Percentiles rank a stretch among this genome's conserved stretches.
Conservation (phyloP, 2,329 filamentous ascomycete genomes). For the Lasiodiplodia sp. region DNA sequence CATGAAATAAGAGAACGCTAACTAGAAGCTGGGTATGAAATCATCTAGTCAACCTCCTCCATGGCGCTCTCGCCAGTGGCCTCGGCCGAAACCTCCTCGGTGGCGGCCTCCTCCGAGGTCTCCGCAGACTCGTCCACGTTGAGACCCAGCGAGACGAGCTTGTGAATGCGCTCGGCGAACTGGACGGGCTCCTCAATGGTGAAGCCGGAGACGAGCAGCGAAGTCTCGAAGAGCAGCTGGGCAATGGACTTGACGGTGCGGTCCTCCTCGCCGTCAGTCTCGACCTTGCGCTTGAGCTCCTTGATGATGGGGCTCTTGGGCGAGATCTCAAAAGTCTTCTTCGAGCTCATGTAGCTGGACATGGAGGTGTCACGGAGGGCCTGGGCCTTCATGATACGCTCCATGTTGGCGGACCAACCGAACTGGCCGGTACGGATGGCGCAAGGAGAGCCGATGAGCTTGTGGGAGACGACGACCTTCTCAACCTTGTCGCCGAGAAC, state of each 20-base stretch:
- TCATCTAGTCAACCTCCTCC: constrained; percentile 96
- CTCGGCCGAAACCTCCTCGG: constrained; percentile 66
- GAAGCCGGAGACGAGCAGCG: constrained; percentile 97
- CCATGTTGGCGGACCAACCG: constrained; percentile 99
- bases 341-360: constrained; percentile 99
- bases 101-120: constrained; percentile 65
- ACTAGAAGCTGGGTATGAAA: constrained; percentile 20
- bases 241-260: constrained; percentile 99
- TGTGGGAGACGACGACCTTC: constrained; percentile 99
- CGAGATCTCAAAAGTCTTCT: constrained; percentile 99
- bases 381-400: constrained; percentile 99
- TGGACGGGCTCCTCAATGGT: constrained; percentile 98
- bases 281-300: constrained; percentile 99
- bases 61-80: constrained; percentile 88
- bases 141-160: constrained; percentile 96
- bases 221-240: constrained; percentile 98
- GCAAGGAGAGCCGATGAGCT: constrained; percentile 92
- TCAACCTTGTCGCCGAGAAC: constrained; percentile 99
- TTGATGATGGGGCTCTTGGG: constrained; percentile 97
- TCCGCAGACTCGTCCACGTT: constrained; percentile 96
- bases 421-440: constrained; percentile 99
- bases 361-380: constrained; percentile 99
- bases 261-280: constrained; percentile 96
- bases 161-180: constrained; percentile 99
- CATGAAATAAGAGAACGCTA: constrained; percentile 23